These are phyloP conservation scores for Paracamarosporium sp. DNA, from an alignment of 2,329 filamentous ascomycete species.

Conservation along the genomic window DNA sequence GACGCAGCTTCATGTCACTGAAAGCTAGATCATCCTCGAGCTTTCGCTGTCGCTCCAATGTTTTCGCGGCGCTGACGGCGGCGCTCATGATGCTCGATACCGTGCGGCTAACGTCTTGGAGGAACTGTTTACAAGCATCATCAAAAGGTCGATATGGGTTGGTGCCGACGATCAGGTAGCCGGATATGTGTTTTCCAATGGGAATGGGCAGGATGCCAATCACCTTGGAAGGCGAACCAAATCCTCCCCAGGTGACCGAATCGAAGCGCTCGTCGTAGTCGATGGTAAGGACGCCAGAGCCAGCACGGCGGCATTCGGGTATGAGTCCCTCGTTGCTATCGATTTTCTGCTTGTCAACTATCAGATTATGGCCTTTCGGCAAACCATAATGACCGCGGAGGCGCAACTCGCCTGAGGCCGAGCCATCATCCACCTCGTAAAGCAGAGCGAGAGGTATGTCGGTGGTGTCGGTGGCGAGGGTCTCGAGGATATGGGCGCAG, in stretches of 20 bases:
- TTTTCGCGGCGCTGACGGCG: conserved; percentile 27
- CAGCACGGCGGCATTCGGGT: conserved; percentile 37
- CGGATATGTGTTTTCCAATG: conserved; percentile 28
- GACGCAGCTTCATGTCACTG: conserved; percentile 42
- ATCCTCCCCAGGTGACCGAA: conserved; percentile 36
- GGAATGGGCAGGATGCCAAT: conserved; percentile 36
- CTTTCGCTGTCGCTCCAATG: conserved; percentile 33
- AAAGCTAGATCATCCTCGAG: conserved; percentile 43
- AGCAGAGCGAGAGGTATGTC: conserved; percentile 41
- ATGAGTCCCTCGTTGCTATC: conserved; percentile 33
- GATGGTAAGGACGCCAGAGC: conserved; percentile 25
- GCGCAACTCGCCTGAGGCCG: conserved; percentile 17
- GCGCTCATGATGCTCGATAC: conserved; percentile 36
- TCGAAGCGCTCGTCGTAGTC: conserved; percentile 39
- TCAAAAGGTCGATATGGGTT: conserved; percentile 46
- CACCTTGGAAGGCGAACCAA: conserved; percentile 28
- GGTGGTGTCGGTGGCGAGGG: conserved; percentile 31
- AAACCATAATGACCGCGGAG: conserved; percentile 37
- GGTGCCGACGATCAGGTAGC: conserved; percentile 42
- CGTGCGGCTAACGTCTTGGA: conserved; percentile 40
- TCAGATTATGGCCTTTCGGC: conserved; percentile 32
- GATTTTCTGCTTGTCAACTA: conserved; percentile 28
- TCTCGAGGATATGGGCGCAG: conserved; percentile 36
- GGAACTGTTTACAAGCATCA: conserved; percentile 37
- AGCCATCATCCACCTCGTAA: conserved; percentile 28